Base-by-base conservation (phyloP, 2,329 filamentous ascomycete genomes). In the Trichoderma arundinaceum region DNA sequence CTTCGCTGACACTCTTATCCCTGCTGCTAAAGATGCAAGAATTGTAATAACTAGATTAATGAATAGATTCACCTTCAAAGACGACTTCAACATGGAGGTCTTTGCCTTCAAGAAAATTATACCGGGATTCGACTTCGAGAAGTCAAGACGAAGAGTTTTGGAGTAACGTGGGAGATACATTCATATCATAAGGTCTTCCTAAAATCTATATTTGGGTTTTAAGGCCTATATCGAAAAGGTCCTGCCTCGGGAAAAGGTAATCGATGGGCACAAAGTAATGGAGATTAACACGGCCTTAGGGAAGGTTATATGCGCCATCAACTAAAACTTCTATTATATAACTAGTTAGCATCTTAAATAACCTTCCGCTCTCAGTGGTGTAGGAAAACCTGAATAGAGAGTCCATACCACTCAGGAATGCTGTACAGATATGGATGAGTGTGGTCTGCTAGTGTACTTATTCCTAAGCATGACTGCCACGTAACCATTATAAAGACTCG, bases 11-110 rank as follows among this genome's bases (percentile, higher is more conserved):
- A 59, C 49, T 7, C 32, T 49, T n/a, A 60, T 49, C 17, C 28
- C 49, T 46, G 44, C 43, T 19, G 57, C 57, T 10, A 49, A 8
- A 39, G 57, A 60, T 12, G 57, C 57, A 22, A 60, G 43, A 38
- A 8, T 60, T 17, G 57, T 49, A 6, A 19, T 60, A 17, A 39
- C 39, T 19, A 33, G 57, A 48, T n/a, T 49, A 5, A 49, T 49
- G 32, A 28, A 32, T 7, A 32, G 44, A 12, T 39, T 48, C 7
- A 39, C 17, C 4, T 59, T 59, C 43, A 48, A 48, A 3, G 28
- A 49, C 2, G 19, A 58, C 17, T 60, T 60, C 0, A 17, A 49
- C 7, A 60, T 39, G 57, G 33, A 17, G 2, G 17, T 60, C 7
- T 17, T 60, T 4, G 32, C 43, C 1, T 49, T 60, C 43, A 49